Evolutionary conservation across 2,329 filamentous ascomycete genomes (phyloP).

Genomic region (Tothia fuscella): DNA sequence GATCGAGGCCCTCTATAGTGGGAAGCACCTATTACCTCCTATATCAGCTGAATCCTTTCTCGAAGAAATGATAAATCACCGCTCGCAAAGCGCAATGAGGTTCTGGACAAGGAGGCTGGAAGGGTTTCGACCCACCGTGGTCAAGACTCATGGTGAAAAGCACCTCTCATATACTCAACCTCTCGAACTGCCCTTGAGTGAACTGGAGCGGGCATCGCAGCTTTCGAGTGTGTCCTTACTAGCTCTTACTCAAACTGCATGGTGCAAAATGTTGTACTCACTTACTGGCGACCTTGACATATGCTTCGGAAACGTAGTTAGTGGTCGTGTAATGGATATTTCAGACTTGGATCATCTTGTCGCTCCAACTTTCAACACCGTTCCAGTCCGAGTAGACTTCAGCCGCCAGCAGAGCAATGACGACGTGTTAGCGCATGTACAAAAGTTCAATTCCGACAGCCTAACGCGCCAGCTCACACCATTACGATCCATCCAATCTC

Average conservation of each 20-base stretch:
- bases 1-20: constrained; percentile 47
- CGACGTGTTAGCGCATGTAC: constrained; percentile 48
- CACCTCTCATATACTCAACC: not conserved
- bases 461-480: constrained; percentile 64
- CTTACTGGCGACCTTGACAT: constrained; percentile 50
- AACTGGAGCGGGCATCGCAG: constrained; percentile 17
- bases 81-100: constrained; percentile 37
- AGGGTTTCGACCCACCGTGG: constrained; percentile 16
- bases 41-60: constrained; percentile 55
- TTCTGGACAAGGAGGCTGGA: constrained; percentile 56
- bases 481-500: constrained; percentile 56
- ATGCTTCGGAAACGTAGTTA: constrained; percentile 80
- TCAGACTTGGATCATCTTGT: constrained; percentile 58
- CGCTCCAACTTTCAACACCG: constrained; percentile 87
- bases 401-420: constrained; percentile 36
- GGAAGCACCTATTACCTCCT: constrained; percentile 34
- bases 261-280: constrained; percentile 52
- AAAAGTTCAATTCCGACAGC: constrained; percentile 48
- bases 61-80: constrained; percentile 39
- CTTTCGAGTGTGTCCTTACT: constrained; percentile 37
- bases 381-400: constrained; percentile 56
- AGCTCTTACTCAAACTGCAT: constrained; percentile 58
- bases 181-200: constrained; percentile 17
- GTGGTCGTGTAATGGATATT: constrained; percentile 57
- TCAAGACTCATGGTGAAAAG: not conserved